Conservation (phyloP, 805 yeast species). For the Metschnikowia lochheadii region DNA sequence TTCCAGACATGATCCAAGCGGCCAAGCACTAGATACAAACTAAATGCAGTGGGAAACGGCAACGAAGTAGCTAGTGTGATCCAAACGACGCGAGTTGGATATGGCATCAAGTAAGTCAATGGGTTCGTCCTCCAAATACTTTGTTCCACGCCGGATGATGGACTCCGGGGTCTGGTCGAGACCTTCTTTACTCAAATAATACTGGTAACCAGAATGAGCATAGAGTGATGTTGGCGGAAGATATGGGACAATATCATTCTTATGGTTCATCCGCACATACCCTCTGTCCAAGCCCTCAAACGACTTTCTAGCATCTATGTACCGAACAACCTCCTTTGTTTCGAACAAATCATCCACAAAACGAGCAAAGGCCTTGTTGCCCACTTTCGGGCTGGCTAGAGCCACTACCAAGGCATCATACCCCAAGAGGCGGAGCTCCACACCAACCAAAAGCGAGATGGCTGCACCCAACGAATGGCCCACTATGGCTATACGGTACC, state of each 20-base stretch:
- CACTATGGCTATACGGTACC: conserved; percentile 48
- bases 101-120: conserved; percentile 8
- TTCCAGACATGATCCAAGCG: conserved; percentile 45
- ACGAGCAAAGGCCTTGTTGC: conserved; percentile 45
- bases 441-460: conserved; percentile 56
- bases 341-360: conserved; percentile 52
- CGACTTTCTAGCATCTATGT: conserved; percentile 20
- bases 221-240: conserved; percentile 50
- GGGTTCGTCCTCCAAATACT: conserved; percentile 14
- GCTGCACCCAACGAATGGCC: conserved; percentile 85
- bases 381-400: conserved; percentile 64
- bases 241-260: conserved; percentile 54
- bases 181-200: conserved; percentile 23
- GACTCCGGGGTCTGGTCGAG: conserved; percentile 13
- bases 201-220: conserved; percentile 50
- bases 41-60: conserved; percentile 13
- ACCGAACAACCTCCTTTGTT: conserved; percentile 25
- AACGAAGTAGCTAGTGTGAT: conserved; percentile 16
- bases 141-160: conserved; percentile 13
- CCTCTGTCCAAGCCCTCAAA: conserved; percentile 13
- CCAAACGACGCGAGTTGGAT: conserved; percentile 15
- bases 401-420: conserved; percentile 51
- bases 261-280: conserved; percentile 53
- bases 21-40: conserved; percentile 6
- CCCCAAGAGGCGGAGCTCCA: conserved; percentile 56